phyloP scores from a whole-genome alignment of 2,329 filamentous ascomycete genomes.

The Cordyceps militaris region DNA sequence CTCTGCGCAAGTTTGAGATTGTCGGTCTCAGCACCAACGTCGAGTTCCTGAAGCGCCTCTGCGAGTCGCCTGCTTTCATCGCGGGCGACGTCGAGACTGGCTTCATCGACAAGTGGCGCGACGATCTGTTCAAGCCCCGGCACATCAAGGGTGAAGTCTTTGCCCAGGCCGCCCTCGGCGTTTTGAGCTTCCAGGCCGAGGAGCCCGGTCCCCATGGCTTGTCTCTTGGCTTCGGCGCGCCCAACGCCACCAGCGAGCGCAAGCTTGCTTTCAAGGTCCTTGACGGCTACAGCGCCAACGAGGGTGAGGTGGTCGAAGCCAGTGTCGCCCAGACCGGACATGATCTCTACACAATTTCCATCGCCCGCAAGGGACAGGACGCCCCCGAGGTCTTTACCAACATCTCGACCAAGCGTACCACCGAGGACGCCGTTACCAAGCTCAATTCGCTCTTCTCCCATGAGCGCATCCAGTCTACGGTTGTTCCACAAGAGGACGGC shows the following conservation, averaged over 20 bases:
- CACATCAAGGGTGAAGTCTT: slow-evolving; percentile 64
- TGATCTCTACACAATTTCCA: slow-evolving; percentile 39
- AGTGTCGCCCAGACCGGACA: slow-evolving; percentile 41
- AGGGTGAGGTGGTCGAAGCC: slow-evolving; percentile 54
- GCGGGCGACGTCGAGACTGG: slow-evolving; percentile 88
- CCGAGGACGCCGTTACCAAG: slow-evolving; percentile 23
- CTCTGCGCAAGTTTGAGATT: slow-evolving; percentile 83
- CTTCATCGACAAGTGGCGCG: slow-evolving; percentile 84
- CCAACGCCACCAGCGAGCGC: slow-evolving; percentile 34
- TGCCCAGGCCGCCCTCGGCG: slow-evolving; percentile 76
- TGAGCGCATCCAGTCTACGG: slow-evolving; percentile 70
- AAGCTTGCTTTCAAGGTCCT: slow-evolving; percentile 46
- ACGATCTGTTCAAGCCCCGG: slow-evolving; percentile 65
- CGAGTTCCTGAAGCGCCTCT: slow-evolving; percentile 88
- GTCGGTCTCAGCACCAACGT: slow-evolving; percentile 93
- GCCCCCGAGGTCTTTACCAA: slow-evolving; percentile 35
- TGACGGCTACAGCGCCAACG: slow-evolving; percentile 57
- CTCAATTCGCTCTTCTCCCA: slow-evolving; percentile 63
- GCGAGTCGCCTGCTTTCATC: slow-evolving; percentile 73
- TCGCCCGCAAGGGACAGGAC: slow-evolving; percentile 36
- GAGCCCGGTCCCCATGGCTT: slow-evolving; percentile 38
- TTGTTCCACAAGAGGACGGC: slow-evolving; percentile 52
- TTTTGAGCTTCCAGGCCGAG: slow-evolving; percentile 47
- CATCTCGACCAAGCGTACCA: slow-evolving; percentile 35
- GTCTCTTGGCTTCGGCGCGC: slow-evolving; percentile 48